phyloP scores from a whole-genome alignment of 2,329 filamentous ascomycete genomes.

The Penicillium sp. region DNA sequence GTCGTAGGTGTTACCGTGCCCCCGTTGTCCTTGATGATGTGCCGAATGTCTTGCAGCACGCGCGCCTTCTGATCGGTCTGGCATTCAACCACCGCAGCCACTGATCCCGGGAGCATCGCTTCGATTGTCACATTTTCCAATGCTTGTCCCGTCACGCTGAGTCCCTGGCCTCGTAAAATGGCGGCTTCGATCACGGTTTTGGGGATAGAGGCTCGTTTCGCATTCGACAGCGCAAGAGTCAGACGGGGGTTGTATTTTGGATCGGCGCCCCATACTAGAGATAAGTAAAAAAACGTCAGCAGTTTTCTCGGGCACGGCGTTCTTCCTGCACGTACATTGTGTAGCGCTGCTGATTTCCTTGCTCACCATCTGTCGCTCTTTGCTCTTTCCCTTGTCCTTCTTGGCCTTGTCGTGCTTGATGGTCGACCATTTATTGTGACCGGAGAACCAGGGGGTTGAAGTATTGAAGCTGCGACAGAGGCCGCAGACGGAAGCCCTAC shows the following conservation, averaged over 20 bases:
- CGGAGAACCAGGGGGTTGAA: slow-evolving; percentile 53
- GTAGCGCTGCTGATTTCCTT: slow-evolving; percentile 73
- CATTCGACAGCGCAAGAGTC: slow-evolving; percentile 67
- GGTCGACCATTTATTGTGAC: slow-evolving; percentile 93
- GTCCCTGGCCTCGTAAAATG: slow-evolving; percentile 83
- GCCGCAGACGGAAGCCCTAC: slow-evolving; percentile 14
- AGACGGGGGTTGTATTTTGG: slow-evolving; percentile 72
- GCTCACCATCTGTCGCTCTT: slow-evolving; percentile 64
- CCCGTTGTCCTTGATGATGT: slow-evolving; percentile 67
- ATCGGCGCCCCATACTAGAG: slow-evolving; percentile 70
- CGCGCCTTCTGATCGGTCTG: slow-evolving; percentile 79
- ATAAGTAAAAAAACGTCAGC: slow-evolving; percentile 8
- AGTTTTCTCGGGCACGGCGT: neutral
- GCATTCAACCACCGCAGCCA: slow-evolving; percentile 77
- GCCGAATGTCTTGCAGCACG: slow-evolving; percentile 69
- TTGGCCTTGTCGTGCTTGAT: slow-evolving; percentile 94
- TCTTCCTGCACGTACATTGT: slow-evolving; percentile 51
- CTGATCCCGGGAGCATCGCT: slow-evolving; percentile 70
- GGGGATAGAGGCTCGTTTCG: slow-evolving; percentile 82
- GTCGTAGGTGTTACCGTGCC: slow-evolving; percentile 70
- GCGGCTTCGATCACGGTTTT: slow-evolving; percentile 82
- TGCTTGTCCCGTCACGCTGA: slow-evolving; percentile 68
- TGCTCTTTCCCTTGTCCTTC: slow-evolving; percentile 72
- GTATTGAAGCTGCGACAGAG: slow-evolving; percentile 49
- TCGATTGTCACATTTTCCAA: slow-evolving; percentile 80